Evolutionary conservation across 306 rosid species (phyloP), one percentile per base, ranked within the genome.

Genomic region (Fragaria nilgerrensis): DNA sequence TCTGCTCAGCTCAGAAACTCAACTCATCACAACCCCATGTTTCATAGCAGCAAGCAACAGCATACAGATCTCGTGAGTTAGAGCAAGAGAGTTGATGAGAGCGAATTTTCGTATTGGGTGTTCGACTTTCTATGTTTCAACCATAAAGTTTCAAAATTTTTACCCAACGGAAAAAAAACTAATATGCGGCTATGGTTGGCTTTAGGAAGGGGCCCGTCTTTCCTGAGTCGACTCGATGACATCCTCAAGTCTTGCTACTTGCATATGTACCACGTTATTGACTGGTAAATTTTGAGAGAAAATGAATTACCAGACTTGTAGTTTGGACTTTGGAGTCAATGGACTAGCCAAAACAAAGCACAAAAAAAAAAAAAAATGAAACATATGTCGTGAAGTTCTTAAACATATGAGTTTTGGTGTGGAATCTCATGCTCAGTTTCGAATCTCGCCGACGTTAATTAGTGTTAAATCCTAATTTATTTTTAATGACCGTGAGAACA

Each of bases 21-120:
- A 45, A 7, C 74, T 37, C 86, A 79, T 75, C 52, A 47, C 48
- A 65, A 16, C 27, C 64, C 75, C 78, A 65, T 66, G 65, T 47
- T 27, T 47, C n/a, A 36, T 12, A 27, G 37, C 47, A 62, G 70
- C n/a, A 34, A 65, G 8, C 70, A 65, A 65, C 0, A 36, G 15
- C 70, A 56, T 36, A 68, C 75, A 78, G 85, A 82, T 82, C 85
- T 68, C 79, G 44, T 23, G 44, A 65, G 41, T 15, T 9, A 32
- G 43, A 63, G 41, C 15, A 19, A 61, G 20, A 0, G 55, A 19
- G 23, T 37, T 13, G 53, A 9, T 19, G 73, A 7, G 34, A 59
- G 17, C 25, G 27, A 62, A 62, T 62, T 45, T 62, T 32, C 48
- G 78, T 45, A 62, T 59, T 19, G 49, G 41, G 17, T 62, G 68